Base-by-base conservation (phyloP, 78 protist genomes). In the Dictyostelium firmibasis region DNA sequence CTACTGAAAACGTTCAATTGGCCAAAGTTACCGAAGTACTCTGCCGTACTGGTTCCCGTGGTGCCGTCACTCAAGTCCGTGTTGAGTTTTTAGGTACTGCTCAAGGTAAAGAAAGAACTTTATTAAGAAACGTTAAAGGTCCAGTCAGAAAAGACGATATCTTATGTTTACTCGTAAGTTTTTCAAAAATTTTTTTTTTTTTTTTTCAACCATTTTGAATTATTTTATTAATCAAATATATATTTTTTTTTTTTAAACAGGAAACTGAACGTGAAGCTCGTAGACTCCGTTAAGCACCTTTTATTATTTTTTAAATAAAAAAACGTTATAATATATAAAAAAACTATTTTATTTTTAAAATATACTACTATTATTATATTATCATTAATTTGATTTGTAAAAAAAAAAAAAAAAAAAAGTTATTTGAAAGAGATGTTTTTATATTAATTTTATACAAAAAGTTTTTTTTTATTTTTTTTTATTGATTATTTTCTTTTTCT, bases 211-310 rank as follows among this genome's bases (percentile, higher is more conserved):
- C 23, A 50, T 50, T 10, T 84, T 16, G 7, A 3, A 41, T n/a
- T 70, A 20, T 38, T n/a, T 20, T 44, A 18, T 4, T 38, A 38
- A 38, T 4, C 43, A 38, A 38, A 4, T 38, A 4, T 38, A 38
- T 38, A 4, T 38, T 25, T 53, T 84, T 23, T 25, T 27, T 44
- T 23, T 27, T 38, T n/a, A 9, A 41, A 41, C 16, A 87, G 75
- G 99, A 98, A 97, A 92, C 98, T 85, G 99, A 98, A 96, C 97
- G 98, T 81, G 99, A 98, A 95, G 98, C 99, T 8, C 75, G 98
- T 50, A 96, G 99, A 64, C 97, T 98, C 57, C 96, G 99, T 41
- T 98, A 96, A 97, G 67, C 50, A 20, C n/a, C 33, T 72, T 29
- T 70, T 25, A 16, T 72, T 67, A 27, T 67, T 67, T 67, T 67